phyloP scores from a whole-genome alignment of 345 rosid genomes.

The Chamaenerion angustifolium region DNA sequence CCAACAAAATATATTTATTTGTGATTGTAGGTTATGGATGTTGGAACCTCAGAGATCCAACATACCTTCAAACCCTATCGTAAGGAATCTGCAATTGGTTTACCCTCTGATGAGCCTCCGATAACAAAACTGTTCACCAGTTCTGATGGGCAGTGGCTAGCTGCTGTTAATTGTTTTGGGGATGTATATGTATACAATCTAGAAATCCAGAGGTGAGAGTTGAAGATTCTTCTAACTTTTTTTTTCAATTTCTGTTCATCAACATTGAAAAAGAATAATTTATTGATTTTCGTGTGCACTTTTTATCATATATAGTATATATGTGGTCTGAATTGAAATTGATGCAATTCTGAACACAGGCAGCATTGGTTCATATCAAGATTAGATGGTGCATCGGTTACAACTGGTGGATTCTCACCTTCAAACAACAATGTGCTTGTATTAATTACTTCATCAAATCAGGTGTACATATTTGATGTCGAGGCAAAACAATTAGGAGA shows the following conservation, averaged over 20 bases:
- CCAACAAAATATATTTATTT: not conserved
- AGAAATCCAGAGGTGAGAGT: slow-evolving; percentile 57
- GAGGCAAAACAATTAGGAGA: slow-evolving; percentile 83
- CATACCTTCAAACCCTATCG: slow-evolving; percentile 51
- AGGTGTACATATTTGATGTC: slow-evolving; percentile 77
- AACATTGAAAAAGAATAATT: too few relatives aligned
- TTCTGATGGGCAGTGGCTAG: slow-evolving; percentile 85
- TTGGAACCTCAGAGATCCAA: slow-evolving; percentile 34
- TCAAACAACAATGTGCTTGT: slow-evolving; percentile 54
- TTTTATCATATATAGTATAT: not conserved
- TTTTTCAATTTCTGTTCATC: too few relatives aligned
- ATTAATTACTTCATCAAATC: slow-evolving; percentile 65
- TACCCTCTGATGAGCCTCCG: slow-evolving; percentile 55
- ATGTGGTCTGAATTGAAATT: slow-evolving; percentile 1
- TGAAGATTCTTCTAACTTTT: not conserved
- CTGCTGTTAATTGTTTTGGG: slow-evolving; percentile 88
- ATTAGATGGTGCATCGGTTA: slow-evolving; percentile 80
- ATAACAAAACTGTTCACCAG: slow-evolving; percentile 81
- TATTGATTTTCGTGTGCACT: not conserved
- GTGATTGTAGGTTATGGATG: slow-evolving; percentile 42
- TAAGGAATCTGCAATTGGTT: slow-evolving; percentile 31
- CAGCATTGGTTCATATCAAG: slow-evolving; percentile 96
- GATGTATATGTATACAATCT: slow-evolving; percentile 73
- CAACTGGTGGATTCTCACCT: slow-evolving; percentile 88
- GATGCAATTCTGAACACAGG: slow-evolving; percentile 22